phyloP scores from a whole-genome alignment of 305 asterid genomes.

The Fraxinus velutina region DNA sequence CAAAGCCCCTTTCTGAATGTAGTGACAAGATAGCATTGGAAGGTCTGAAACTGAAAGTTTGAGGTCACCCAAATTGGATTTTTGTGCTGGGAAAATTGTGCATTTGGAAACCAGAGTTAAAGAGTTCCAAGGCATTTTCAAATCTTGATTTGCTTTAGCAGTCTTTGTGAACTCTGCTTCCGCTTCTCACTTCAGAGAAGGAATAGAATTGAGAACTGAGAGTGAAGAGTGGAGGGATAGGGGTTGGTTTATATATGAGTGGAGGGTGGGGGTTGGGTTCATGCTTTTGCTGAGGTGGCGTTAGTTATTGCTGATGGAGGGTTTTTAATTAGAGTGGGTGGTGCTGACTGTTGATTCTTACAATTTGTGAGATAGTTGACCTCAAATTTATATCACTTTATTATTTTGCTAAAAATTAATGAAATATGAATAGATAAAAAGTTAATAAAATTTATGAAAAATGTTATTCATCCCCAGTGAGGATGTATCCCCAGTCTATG shows the following conservation, averaged over 20 bases:
- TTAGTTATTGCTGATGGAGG: not conserved
- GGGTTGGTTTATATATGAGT: not conserved
- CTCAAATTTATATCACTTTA: too few species aligned
- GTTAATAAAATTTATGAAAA: too few species aligned
- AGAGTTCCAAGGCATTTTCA: not conserved
- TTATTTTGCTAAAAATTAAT: too few species aligned
- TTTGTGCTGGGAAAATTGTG: constrained; percentile 10
- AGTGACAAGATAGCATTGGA: constrained; percentile 28
- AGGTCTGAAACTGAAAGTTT: constrained; percentile 27
- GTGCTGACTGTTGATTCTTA: not conserved
- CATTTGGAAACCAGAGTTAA: constrained; percentile 7
- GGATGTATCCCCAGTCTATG: too few species aligned
- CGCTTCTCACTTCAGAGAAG: not conserved
- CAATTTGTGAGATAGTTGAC: not conserved
- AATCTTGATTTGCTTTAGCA: not conserved
- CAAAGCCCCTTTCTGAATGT: constrained; percentile 20
- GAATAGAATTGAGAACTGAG: not conserved
- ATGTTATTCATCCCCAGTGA: too few species aligned
- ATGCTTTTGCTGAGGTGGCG: constrained; percentile 34
- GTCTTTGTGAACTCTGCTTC: not conserved
- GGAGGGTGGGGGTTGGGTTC: constrained; percentile 8
- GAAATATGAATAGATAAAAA: too few species aligned
- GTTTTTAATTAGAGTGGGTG: not conserved
- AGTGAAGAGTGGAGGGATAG: not conserved
- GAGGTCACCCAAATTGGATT: constrained; percentile 11